Conservation (phyloP, 306 rosid genomes). For the Ormosia emarginata region DNA sequence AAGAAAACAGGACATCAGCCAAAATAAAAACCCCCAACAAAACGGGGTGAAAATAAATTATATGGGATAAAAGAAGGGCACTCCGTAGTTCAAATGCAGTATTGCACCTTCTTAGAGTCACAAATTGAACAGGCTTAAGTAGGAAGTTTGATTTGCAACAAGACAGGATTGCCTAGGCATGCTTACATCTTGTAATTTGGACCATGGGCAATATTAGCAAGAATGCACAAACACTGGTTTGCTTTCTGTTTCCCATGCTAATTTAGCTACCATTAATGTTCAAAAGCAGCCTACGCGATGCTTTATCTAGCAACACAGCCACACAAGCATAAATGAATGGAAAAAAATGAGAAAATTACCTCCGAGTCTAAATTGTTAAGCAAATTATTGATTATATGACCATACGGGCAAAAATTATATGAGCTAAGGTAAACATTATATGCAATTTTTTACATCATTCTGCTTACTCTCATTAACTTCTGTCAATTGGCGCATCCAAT, state of each 20-base stretch:
- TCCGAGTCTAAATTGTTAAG: slow-evolving; percentile 34
- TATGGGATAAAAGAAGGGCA: slow-evolving; percentile 15
- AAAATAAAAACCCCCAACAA: not conserved
- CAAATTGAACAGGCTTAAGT: slow-evolving; percentile 25
- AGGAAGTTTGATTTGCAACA: slow-evolving; percentile 8
- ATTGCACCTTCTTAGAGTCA: slow-evolving; percentile 24
- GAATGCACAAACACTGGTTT: too few species aligned
- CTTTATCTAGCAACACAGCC: not conserved
- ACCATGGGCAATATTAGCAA: too few species aligned
- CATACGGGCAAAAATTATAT: not conserved
- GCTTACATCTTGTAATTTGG: too few species aligned
- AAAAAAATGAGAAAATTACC: slow-evolving; percentile 48
- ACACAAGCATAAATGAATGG: not conserved
- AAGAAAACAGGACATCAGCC: not conserved
- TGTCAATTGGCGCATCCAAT: slow-evolving; percentile 91
- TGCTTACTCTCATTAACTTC: slow-evolving; percentile 53
- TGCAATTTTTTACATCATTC: not conserved
- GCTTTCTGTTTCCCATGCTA: not conserved
- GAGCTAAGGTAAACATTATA: not conserved
- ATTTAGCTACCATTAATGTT: not conserved
- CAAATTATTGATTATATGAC: not conserved
- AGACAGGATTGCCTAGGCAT: not conserved
- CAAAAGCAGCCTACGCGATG: not conserved
- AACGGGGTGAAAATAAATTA: slow-evolving; percentile 9
- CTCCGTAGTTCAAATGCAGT: slow-evolving; percentile 20